Evolutionary conservation across 2,329 filamentous ascomycete species (phyloP), one percentile per base, ranked within the genome.

Genomic region (Penicillium sp.): DNA sequence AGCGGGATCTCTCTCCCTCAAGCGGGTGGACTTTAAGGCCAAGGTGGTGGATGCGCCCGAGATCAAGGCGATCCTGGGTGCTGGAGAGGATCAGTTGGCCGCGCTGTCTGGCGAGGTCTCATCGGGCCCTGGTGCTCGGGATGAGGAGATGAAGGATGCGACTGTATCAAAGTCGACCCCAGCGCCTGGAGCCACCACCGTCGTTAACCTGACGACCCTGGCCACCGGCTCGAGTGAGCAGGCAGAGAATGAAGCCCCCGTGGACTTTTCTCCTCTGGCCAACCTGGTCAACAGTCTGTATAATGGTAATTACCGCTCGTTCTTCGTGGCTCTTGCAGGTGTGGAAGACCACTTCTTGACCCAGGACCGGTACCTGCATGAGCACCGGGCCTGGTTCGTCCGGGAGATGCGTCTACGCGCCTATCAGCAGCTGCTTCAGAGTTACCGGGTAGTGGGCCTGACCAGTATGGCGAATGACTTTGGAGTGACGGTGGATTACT

Each of bases 11-110:
- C 90, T 98, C 26, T 95, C 94, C 50, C 86, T 99, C 60, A 97
- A 97, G 83, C 91, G 95, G 53, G 92, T 97, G 37, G 95, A 99
- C 79, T 99, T 99, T 86, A 99, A 99, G 85, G 91, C 91, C 68
- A 98, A 98, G 84, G 95, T 99, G 28, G 94, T 99, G 44, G 95
- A 99, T 78, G 95, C 95, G 8, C 94, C 95, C 13, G 95, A 99
- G 81, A 97, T 99, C 82, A 96, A 95, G 82, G 95, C 95, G 40
- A 96, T 99, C 66, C 87, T 99, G 26, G 95, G 94, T 61, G 89
- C 94, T 70, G 89, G 89, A 26, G 91, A 96, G 71, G 93, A 97
- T 75, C 94, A 94, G 80, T 83, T 97, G 58, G 85, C 92, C 35
- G 93, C 92, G 0, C 83, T 97, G 24, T 88, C 89, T 33, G 93